Evolutionary conservation across 352 stramenopile genomes (phyloP).

Genomic region (Pythium pectinolyticum): DNA sequence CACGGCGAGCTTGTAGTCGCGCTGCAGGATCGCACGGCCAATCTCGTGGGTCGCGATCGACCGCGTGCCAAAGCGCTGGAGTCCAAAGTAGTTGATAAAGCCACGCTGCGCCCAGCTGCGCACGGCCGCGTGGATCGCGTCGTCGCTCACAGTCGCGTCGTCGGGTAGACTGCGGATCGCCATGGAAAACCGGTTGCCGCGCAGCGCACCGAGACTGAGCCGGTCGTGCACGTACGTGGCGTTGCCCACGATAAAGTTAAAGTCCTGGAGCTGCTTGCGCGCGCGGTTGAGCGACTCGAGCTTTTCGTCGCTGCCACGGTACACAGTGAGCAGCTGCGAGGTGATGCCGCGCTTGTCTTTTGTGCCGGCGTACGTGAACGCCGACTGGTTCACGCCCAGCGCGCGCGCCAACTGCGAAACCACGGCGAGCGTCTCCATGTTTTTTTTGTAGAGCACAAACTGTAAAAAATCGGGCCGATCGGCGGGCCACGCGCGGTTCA

Average conservation of each 20-base stretch:
- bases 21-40: constrained; percentile 91
- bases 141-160: constrained; percentile 53
- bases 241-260: constrained; percentile 93
- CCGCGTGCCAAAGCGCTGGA: constrained; percentile 95
- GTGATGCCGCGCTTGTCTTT: constrained; percentile 98
- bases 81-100: constrained; percentile 99
- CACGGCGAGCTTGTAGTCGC: constrained; percentile 89
- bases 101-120: constrained; percentile 73
- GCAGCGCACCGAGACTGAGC: constrained; percentile 91
- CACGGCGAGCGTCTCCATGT: constrained; percentile 92
- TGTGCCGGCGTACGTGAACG: constrained; percentile 93
- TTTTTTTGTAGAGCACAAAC: constrained; percentile 98
- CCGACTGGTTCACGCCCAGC: constrained; percentile 63
- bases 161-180: constrained; percentile 90
- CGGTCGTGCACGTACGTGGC: constrained; percentile 89
- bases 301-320: constrained; percentile 72
- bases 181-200: constrained; percentile 95
- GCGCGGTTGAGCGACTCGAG: constrained; percentile 78
- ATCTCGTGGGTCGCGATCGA: constrained; percentile 88
- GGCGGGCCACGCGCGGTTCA: constrained; percentile 51
- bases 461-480: constrained; percentile 88
- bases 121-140: constrained; percentile 64
- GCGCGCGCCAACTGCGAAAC: constrained; percentile 81
- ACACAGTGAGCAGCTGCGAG: constrained; percentile 93
- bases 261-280: constrained; percentile 63